A percentile compares a stretch with the other conserved stretches of the same genome.
phyloP scores from a whole-genome alignment of 331 rosid species.

The Pyrus hybrid region DNA sequence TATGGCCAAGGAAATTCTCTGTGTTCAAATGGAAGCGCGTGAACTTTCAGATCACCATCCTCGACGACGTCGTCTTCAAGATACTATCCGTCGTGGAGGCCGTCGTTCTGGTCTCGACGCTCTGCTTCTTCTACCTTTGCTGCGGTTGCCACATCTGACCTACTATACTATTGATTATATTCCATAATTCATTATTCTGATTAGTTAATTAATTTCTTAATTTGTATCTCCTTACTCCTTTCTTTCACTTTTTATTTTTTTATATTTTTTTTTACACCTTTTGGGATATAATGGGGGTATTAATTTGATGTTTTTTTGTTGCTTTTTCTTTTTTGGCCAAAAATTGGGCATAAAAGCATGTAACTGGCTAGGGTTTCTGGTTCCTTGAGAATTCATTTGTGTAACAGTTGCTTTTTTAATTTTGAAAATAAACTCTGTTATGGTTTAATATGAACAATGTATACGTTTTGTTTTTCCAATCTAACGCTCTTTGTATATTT shows the following conservation, averaged over 20 bases:
- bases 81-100: constrained; percentile 57
- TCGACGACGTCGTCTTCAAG: constrained; percentile 65
- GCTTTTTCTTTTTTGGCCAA: not conserved
- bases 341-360: not conserved
- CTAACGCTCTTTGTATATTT: not conserved
- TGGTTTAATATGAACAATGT: not conserved
- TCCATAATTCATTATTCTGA: not conserved
- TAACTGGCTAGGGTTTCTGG: not conserved
- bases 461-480: not conserved
- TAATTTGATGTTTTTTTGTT: not conserved
- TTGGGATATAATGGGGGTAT: no score
- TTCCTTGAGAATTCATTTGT: not conserved
- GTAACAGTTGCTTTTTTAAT: not conserved
- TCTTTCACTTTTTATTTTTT: no score
- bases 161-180: not conserved
- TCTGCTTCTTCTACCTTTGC: constrained; percentile 86
- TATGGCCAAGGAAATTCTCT: constrained; percentile 49
- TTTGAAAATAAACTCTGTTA: not conserved
- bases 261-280: no score
- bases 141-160: constrained; percentile 73
- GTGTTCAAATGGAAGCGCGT: constrained; percentile 45
- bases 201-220: not conserved
- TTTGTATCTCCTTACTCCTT: not conserved
- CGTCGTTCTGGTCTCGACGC: constrained; percentile 64
- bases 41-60: constrained; percentile 36